A percentile compares a stretch with the other conserved stretches of the same genome.
These are phyloP conservation scores for Salvia splendens DNA, from an alignment of 257 asterid species.

Conservation along the genomic window DNA sequence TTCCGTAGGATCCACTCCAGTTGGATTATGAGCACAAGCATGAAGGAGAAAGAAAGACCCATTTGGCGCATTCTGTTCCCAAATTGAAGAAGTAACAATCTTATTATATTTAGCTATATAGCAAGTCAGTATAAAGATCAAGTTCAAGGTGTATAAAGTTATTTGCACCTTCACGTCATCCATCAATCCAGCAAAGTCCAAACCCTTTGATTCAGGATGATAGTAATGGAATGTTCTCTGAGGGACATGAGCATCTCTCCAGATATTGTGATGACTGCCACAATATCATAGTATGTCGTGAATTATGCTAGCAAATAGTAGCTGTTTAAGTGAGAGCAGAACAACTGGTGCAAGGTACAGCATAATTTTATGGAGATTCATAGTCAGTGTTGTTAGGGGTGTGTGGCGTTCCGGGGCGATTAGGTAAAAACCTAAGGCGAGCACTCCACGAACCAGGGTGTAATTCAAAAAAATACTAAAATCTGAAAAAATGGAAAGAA, in stretches of 20 bases:
- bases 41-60: conserved; percentile 95
- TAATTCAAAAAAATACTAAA: too few relatives aligned
- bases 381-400: too few relatives aligned
- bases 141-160: conserved; percentile 4
- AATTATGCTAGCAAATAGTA: conserved; percentile 16
- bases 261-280: conserved; percentile 95
- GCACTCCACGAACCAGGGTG: too few relatives aligned
- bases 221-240: conserved; percentile 85
- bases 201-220: conserved; percentile 84
- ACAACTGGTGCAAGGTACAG: neutral
- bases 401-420: too few relatives aligned
- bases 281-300: conserved; percentile 27
- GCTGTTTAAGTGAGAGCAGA: conserved; percentile 1
- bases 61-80: conserved; percentile 79
- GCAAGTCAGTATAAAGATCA: neutral
- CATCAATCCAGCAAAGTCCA: conserved; percentile 80
- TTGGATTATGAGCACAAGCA: conserved; percentile 99
- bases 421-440: too few relatives aligned
- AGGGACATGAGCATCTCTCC: conserved; percentile 96
- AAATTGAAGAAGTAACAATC: neutral
- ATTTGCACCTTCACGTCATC: conserved; percentile 77
- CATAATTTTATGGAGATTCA: neutral
- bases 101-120: neutral
- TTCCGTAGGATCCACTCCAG: conserved; percentile 97
- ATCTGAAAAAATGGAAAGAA: neutral